Conservation (phyloP, 2,329 filamentous ascomycete genomes). For the Microthyrium microscopicum region DNA sequence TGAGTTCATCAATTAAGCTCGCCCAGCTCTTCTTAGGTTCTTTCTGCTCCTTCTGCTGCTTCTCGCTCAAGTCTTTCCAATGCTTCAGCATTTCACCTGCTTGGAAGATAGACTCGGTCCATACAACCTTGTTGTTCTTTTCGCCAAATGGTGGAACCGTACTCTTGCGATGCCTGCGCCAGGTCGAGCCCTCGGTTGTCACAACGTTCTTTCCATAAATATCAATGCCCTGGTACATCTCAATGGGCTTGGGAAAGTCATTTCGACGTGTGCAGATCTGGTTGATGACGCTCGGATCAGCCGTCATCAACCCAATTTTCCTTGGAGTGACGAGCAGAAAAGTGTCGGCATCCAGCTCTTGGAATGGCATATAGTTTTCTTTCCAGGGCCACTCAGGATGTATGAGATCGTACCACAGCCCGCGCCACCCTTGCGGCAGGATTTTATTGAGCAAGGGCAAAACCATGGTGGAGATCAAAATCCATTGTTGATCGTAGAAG, state of each 20-base stretch:
- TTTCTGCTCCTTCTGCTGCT: conserved; percentile 14
- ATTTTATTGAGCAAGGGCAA: conserved; percentile 4
- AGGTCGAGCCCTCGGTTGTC: conserved; percentile 49
- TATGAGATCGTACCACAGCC: conserved; percentile 6
- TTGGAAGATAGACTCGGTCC: conserved; percentile 46
- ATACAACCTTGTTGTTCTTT: conserved; percentile 53
- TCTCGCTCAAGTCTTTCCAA: conserved; percentile 28
- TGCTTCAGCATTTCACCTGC: conserved; percentile 42
- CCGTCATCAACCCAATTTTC: conserved; percentile 36
- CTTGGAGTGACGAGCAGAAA: conserved; percentile 48
- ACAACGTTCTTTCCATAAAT: conserved; percentile 59
- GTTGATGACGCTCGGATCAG: conserved; percentile 47
- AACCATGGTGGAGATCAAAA: conserved; percentile 2
- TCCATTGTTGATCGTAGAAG: conserved; percentile 4
- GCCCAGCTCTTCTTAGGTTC: conserved; percentile 9
- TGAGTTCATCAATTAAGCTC: conserved; percentile 37
- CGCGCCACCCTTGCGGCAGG: conserved; percentile 2
- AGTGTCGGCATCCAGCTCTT: conserved; percentile 38
- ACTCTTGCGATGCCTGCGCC: conserved; percentile 58
- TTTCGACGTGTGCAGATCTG: conserved; percentile 51
- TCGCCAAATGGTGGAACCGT: conserved; percentile 61
- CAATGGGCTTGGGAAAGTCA: conserved; percentile 52
- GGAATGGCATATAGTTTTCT: conserved; percentile 40
- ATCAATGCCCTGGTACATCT: conserved; percentile 41
- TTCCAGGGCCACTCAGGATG: conserved; percentile 40